Evolutionary conservation across 2,329 filamentous ascomycete genomes (phyloP), one percentile per base, ranked within the genome.

Genomic region (Colletotrichum orbiculare): DNA sequence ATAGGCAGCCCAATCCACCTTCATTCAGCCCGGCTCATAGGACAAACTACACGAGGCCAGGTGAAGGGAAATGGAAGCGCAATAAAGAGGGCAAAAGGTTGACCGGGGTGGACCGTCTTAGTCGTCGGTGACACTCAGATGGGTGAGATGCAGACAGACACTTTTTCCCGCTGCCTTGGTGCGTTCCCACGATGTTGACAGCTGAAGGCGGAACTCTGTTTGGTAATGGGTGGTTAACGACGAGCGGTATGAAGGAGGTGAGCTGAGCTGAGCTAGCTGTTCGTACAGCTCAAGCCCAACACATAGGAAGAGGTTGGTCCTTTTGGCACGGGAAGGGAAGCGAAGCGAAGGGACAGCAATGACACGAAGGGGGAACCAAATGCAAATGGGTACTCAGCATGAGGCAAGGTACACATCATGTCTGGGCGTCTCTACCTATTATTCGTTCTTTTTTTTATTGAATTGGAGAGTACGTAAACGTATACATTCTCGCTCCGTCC

Each of bases 21-120:
- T 57, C 35, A 61, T 25, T 57, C 35, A 61, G 62, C 46, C 17
- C 58, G 42, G 53, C 25, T 35, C 25, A 25, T 25, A 25, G 25
- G 25, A 25, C 25, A 25, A 25, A 25, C 25, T 25, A 25, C 25
- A 25, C 52, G 57, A 52, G 62, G 52, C 58, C 62, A 62, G 58
- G 52, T 56, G 52, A 43, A 62, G 33, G 25, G 4, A 56, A 50
- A 54, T 48, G 60, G 61, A 47, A 65, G 43, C 47, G 61, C 46
- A 64, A 64, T 59, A 56, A 61, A 61, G 53, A 52, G 15, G 48
- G 39, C 13, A 53, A 66, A 57, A 54, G 48, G 65, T 62, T 54
- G 63, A 42, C 56, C 62, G 25, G 57, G 55, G 60, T 50, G 52
- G 25, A 52, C 53, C 46, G 58, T 66, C 63, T 63, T 53, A 57